These are phyloP conservation scores for Suhomyces wounanorum DNA, from an alignment of 1,139 yeast genomes.

Conservation along the genomic window DNA sequence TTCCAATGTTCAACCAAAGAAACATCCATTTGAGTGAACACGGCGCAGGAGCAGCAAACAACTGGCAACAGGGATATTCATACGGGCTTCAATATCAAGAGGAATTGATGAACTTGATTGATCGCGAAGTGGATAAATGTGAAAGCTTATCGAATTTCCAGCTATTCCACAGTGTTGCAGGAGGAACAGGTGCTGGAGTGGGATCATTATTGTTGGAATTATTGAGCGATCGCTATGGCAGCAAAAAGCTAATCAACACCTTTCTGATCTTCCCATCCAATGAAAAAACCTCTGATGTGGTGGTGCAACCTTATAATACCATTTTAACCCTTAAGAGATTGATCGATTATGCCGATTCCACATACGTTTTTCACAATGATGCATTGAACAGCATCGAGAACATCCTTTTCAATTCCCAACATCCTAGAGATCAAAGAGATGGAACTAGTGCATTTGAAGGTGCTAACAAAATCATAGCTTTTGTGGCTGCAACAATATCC, in stretches of 20 bases:
- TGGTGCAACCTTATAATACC: conserved; percentile 94
- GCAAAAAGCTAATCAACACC: conserved; percentile 81
- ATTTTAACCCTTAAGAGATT: conserved; percentile 77
- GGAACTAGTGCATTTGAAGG: conserved; percentile 61
- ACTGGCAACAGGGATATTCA: conserved; percentile 90
- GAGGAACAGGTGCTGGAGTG: conserved; percentile 96
- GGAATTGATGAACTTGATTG: conserved; percentile 76
- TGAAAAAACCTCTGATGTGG: conserved; percentile 83
- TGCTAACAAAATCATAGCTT: conserved; percentile 82
- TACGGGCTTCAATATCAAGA: conserved; percentile 74
- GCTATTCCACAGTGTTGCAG: conserved; percentile 93
- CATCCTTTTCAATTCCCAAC: conserved; percentile 34
- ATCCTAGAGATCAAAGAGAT: conserved; percentile 17
- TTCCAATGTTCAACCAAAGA: conserved; percentile 80
- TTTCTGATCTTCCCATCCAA: conserved; percentile 84
- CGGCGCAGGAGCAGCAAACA: conserved; percentile 93
- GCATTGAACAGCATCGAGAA: conserved; percentile 71
- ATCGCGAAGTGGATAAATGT: conserved; percentile 87
- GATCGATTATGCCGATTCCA: conserved; percentile 82
- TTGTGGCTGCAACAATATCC: conserved; percentile 81
- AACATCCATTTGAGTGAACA: conserved; percentile 76
- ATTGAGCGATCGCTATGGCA: conserved; percentile 73
- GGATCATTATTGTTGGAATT: conserved; percentile 83
- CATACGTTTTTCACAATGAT: conserved; percentile 86
- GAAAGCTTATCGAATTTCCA: conserved; percentile 91